Evolutionary conservation across 345 rosid species (phyloP), one percentile per base, ranked within the genome.

Genomic region (Dovyalis caffra): DNA sequence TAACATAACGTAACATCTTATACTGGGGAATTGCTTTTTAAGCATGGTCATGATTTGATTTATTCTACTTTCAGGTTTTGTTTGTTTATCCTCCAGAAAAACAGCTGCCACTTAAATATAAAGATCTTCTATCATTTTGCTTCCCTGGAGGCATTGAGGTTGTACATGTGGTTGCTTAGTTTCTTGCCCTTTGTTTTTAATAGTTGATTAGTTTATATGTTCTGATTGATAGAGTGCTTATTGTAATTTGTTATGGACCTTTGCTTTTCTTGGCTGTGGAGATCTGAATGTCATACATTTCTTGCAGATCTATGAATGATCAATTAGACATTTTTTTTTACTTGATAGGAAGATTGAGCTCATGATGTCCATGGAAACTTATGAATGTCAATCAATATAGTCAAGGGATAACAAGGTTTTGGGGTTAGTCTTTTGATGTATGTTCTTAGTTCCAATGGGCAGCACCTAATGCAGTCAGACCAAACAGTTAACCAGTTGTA

Each of bases 121-220:
- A 91, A 81, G 99, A 92, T 89, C 95, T 95, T 75, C 85, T 89
- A 70, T 92, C 99, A 3, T 92, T 91, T 81, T 95, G 97, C 90
- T 92, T 92, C 74, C 99, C 97, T 78, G 98, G 90, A 75, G 99
- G 98, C 66, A 73, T 90, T 61, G 98, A 92, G 99, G 99, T 92
- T 75, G 79, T 76, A 79, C 34, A 60, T 32, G 34, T 58, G 45
- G 64, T 69, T 65, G 32, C 56, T 68, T 63, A 71, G 64, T 47
- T 60, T 62, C 16, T 12, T 60, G 29, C 49, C 28, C 28, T 61
- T 43, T 32, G 43, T 68, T 31, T 58, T 5, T 75, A 7, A 35
- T 53, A 32, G 7, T 20, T 56, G 21, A 11, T 67, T 23, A 33
- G 47, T 64, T 33, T 33, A 53, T 34, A 21, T 53, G 64, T 14